phyloP scores from a whole-genome alignment of 495 filamentous ascomycete genomes.

The Friedmanniomyces endolithicus region DNA sequence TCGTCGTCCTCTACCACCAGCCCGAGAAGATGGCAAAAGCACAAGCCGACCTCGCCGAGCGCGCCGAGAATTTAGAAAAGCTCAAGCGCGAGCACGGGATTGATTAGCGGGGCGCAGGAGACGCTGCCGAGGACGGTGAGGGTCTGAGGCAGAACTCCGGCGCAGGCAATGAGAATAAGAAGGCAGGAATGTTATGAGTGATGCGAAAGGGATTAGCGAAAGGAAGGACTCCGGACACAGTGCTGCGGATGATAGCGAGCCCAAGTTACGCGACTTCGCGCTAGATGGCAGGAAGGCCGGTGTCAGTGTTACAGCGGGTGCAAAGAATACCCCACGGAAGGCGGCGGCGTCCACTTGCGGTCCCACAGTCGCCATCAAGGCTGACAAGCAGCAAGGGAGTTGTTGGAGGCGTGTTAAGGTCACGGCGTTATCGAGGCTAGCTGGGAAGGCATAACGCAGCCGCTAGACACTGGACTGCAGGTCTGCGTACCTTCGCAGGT shows the following conservation, averaged over 20 bases:
- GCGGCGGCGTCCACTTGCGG: not conserved
- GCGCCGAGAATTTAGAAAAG: constrained; percentile 94
- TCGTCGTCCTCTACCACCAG: constrained; percentile 97
- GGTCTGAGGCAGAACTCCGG: constrained; percentile 2
- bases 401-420: constrained; percentile 9
- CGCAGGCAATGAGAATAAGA: not conserved
- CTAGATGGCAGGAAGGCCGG: constrained; percentile 3
- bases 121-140: constrained; percentile 3
- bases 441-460: not conserved
- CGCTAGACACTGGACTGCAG: no score
- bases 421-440: constrained; percentile 11
- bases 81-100: constrained; percentile 96
- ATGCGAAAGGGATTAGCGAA: not conserved
- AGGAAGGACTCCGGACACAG: not conserved
- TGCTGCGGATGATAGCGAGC: not conserved
- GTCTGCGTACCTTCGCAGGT: no score
- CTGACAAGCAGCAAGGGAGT: constrained; percentile 4
- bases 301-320: not conserved
- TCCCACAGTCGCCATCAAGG: constrained; percentile 7
- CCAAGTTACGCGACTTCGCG: constrained; percentile 1
- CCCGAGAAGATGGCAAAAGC: constrained; percentile 91
- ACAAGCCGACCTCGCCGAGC: constrained; percentile 72
- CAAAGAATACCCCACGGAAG: not conserved
- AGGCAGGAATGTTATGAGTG: not conserved
- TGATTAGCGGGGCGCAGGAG: constrained; percentile 55